A percentile compares a stretch with the other conserved stretches of the same genome.
phyloP scores from a whole-genome alignment of 1,284 basidiomycete genomes.

The Marasmius tenuissimus region DNA sequence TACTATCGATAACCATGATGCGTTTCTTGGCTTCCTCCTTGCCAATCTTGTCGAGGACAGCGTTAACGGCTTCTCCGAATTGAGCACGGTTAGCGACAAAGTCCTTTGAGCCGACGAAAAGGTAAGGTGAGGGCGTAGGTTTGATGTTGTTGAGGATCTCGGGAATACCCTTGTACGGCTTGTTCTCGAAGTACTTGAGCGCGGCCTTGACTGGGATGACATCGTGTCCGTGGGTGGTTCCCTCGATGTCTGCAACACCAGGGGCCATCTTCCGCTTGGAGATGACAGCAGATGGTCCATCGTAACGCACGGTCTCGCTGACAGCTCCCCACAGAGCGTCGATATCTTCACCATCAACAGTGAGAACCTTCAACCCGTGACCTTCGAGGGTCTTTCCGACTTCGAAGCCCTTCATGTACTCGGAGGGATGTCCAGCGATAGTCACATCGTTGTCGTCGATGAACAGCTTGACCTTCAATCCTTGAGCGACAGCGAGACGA shows the following conservation, averaged over 20 bases:
- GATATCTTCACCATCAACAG: slow-evolving; percentile 74
- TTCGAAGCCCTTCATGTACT: slow-evolving; percentile 79
- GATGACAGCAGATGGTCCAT: slow-evolving; percentile 81
- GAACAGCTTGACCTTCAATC: slow-evolving; percentile 79
- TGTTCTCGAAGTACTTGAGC: slow-evolving; percentile 65
- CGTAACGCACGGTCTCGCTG: slow-evolving; percentile 48
- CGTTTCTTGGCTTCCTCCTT: slow-evolving; percentile 78
- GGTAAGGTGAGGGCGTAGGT: slow-evolving; percentile 53
- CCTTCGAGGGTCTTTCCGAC: slow-evolving; percentile 72
- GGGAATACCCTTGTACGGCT: slow-evolving; percentile 60
- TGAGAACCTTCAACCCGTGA: slow-evolving; percentile 76
- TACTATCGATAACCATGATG: slow-evolving; percentile 85
- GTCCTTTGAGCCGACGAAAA: slow-evolving; percentile 71
- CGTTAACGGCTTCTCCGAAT: slow-evolving; percentile 81
- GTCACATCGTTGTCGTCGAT: slow-evolving; percentile 89
- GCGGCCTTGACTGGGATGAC: slow-evolving; percentile 79
- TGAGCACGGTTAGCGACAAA: slow-evolving; percentile 76
- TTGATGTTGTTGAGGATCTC: slow-evolving; percentile 68
- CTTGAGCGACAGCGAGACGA: slow-evolving; percentile 78
- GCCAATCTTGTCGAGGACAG: slow-evolving; percentile 69
- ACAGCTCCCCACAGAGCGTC: slow-evolving; percentile 74
- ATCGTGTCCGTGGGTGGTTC: slow-evolving; percentile 78
- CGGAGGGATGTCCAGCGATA: slow-evolving; percentile 81
- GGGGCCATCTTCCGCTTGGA: slow-evolving; percentile 80
- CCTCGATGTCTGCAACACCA: slow-evolving; percentile 77